Conservation (phyloP, 202 grass and related monocot genomes). For the Carex sylvatica region DNA sequence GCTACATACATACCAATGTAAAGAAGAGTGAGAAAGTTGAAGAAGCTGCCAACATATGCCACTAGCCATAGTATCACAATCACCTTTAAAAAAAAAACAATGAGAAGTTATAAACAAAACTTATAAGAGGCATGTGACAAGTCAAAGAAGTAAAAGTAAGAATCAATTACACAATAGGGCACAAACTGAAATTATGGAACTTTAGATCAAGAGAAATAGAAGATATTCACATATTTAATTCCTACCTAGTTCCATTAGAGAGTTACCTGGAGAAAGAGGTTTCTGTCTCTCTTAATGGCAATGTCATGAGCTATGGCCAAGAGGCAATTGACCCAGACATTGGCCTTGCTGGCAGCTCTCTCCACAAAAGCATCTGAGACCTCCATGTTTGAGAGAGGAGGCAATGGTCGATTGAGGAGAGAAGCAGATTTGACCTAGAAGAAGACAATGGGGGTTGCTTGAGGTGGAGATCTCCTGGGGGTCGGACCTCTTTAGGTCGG, state of each 20-base stretch:
- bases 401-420: conserved; percentile 92
- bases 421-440: conserved; percentile 98
- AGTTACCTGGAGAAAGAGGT: conserved; percentile 58
- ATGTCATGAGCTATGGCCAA: conserved; percentile 73
- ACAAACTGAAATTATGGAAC: neutral
- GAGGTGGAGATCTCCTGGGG: no score
- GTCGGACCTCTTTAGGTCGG: no score
- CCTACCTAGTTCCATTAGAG: neutral
- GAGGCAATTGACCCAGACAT: conserved; percentile 66
- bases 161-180: neutral
- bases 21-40: conserved; percentile 87
- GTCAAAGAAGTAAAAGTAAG: neutral
- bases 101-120: neutral
- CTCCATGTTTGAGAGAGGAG: conserved; percentile 87
- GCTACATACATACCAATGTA: conserved; percentile 72
- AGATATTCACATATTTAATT: neutral
- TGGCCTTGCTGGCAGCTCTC: conserved; percentile 51
- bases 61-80: conserved; percentile 72
- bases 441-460: conserved; percentile 55
- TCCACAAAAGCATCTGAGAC: conserved; percentile 63
- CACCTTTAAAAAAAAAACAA: conserved; percentile 38
- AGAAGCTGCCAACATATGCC: conserved; percentile 70
- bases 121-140: neutral
- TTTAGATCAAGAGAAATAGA: neutral
- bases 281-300: conserved; percentile 77